A percentile compares a stretch with the other conserved stretches of the same genome.
Conservation (phyloP, 1,139 yeast species). For the Protomyces inundatus region DNA sequence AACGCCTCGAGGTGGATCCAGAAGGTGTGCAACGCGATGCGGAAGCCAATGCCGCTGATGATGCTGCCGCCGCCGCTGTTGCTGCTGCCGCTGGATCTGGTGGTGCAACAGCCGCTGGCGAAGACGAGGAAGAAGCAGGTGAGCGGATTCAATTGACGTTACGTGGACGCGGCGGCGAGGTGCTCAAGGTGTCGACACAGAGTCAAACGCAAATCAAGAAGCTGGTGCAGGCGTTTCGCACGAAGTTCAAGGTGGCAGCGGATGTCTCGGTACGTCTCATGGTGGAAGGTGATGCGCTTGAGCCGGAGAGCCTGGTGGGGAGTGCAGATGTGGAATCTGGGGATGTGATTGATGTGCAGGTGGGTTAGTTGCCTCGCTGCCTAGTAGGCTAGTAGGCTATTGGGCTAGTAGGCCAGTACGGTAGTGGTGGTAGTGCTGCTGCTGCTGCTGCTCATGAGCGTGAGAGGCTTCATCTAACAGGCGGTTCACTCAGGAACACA, state of each 20-base stretch:
- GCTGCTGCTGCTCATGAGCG: too few species aligned
- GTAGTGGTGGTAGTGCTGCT: too few species aligned
- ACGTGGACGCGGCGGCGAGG: background rate
- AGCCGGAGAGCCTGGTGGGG: slow-evolving; percentile 2
- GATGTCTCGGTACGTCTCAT: background rate
- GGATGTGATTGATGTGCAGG: slow-evolving; percentile 10
- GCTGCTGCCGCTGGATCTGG: background rate
- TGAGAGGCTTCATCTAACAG: too few species aligned
- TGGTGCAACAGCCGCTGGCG: background rate
- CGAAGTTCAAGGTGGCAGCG: background rate
- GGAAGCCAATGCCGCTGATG: background rate
- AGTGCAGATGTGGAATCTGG: slow-evolving; percentile 13
- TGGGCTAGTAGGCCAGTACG: too few species aligned
- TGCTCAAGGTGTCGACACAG: slow-evolving; percentile 9
- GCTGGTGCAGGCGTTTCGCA: slow-evolving; percentile 1
- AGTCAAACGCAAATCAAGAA: slow-evolving; percentile 1
- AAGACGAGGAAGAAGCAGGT: background rate
- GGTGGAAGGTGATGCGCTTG: slow-evolving; percentile 12
- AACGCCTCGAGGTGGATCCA: background rate
- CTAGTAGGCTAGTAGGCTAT: too few species aligned
- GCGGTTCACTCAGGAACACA: too few species aligned
- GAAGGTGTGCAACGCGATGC: background rate
- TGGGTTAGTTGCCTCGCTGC: background rate
- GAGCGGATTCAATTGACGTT: background rate
- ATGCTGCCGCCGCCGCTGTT: background rate